phyloP scores from a whole-genome alignment of 2,329 filamentous ascomycete species.

The Conoideocrella luteorostrata region DNA sequence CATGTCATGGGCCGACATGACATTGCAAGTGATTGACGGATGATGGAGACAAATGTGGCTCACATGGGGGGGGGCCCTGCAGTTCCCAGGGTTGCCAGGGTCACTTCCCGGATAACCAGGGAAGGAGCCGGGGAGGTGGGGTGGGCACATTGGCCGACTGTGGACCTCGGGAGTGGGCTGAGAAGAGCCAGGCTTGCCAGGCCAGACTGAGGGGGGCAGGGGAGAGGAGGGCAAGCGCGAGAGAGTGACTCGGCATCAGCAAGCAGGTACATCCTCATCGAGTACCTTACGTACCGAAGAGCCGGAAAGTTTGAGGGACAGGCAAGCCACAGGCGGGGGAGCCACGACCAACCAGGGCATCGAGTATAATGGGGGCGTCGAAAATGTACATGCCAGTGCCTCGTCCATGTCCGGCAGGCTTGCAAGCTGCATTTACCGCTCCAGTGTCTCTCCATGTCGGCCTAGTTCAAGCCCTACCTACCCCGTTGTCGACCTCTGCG shows the following conservation, averaged over 20 bases:
- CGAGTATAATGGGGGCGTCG: too few species aligned
- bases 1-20: slow-evolving; percentile 1
- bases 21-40: slow-evolving; percentile 3
- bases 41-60: slow-evolving; percentile 5
- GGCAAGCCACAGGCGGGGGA: neutral
- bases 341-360: neutral
- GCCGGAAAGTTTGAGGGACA: slow-evolving; percentile 4
- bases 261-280: neutral
- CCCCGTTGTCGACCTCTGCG: too few species aligned
- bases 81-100: too few species aligned
- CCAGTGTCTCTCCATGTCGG: too few species aligned
- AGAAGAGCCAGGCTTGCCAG: neutral
- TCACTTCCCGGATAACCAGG: slow-evolving; percentile 6
- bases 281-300: slow-evolving; percentile 7
- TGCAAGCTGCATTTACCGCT: too few species aligned
- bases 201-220: neutral
- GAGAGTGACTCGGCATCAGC: neutral
- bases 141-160: too few species aligned
- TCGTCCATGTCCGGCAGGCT: neutral
- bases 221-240: neutral
- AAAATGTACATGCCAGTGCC: too few species aligned
- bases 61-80: slow-evolving; percentile 4
- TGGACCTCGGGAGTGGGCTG: neutral
- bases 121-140: slow-evolving; percentile 4
- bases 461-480: too few species aligned